Conservation (phyloP, 345 rosid species). For the Salix caprea region DNA sequence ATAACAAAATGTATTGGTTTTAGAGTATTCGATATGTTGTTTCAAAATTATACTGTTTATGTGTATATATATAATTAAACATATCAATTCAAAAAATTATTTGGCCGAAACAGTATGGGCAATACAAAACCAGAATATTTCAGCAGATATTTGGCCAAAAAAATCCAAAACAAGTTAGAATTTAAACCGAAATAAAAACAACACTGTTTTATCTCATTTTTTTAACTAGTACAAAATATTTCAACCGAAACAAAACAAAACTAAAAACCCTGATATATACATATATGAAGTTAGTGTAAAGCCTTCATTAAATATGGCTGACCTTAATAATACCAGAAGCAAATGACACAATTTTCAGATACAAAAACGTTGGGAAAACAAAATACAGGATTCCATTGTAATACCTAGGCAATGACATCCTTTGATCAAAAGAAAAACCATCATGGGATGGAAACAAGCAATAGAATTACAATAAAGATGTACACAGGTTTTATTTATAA, state of each 20-base stretch:
- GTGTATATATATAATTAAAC: too few relatives aligned
- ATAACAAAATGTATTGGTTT: too few relatives aligned
- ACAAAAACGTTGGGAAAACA: neutral
- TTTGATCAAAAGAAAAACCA: neutral
- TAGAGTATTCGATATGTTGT: rapidly evolving
- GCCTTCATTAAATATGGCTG: neutral
- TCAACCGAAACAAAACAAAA: too few relatives aligned
- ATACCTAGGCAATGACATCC: neutral
- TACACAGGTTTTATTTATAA: constrained; percentile 11
- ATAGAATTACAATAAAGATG: neutral
- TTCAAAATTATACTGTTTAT: too few relatives aligned
- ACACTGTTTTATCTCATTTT: too few relatives aligned
- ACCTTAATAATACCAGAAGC: neutral
- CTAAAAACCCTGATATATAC: neutral
- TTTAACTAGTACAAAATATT: too few relatives aligned
- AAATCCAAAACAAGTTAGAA: rapidly evolving
- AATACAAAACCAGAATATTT: too few relatives aligned
- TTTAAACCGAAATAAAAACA: too few relatives aligned
- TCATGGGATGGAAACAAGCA: neutral
- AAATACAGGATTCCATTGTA: neutral
- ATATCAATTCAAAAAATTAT: too few relatives aligned
- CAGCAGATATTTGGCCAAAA: rapidly evolving
- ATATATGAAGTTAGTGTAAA: neutral
- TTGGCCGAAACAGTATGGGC: too few relatives aligned
- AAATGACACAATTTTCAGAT: neutral